Percentiles rank a stretch among this genome's conserved stretches.
phyloP scores from a whole-genome alignment of 1,284 basidiomycete genomes.

The Pyrrhoderma noxium region DNA sequence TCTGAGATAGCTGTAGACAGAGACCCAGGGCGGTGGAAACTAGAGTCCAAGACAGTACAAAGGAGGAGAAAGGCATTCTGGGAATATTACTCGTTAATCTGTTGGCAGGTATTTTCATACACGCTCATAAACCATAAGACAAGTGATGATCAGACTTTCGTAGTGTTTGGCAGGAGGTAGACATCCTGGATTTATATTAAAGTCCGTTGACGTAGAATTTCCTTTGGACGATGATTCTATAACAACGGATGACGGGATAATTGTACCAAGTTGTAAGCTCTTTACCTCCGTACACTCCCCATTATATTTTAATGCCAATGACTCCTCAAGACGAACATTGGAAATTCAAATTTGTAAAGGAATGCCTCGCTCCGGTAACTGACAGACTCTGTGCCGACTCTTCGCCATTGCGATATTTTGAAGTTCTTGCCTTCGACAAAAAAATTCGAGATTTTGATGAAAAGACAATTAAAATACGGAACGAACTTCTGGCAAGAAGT shows the following conservation, averaged over 20 bases:
- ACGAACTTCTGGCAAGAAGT: neutral
- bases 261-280: neutral
- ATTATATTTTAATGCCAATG: neutral
- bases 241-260: neutral
- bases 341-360: conserved; percentile 13
- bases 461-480: neutral
- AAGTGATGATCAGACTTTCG: neutral
- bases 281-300: neutral
- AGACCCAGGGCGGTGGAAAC: conserved; percentile 9
- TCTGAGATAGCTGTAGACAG: conserved; percentile 1
- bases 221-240: conserved; percentile 4
- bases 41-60: neutral
- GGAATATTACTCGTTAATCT: conserved; percentile 1
- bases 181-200: neutral
- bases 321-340: conserved; percentile 6
- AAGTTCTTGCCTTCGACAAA: conserved; percentile 15
- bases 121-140: neutral
- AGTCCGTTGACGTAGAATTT: conserved; percentile 4
- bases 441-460: conserved; percentile 16
- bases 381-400: conserved; percentile 9
- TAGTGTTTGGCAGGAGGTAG: conserved; percentile 9
- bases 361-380: conserved; percentile 10
- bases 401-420: conserved; percentile 14
- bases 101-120: neutral
- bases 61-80: conserved; percentile 5